Percentiles rank a stretch among this genome's conserved stretches.
Evolutionary conservation across 2,329 filamentous ascomycete species (phyloP).

Genomic region (Aspergillus sp.): DNA sequence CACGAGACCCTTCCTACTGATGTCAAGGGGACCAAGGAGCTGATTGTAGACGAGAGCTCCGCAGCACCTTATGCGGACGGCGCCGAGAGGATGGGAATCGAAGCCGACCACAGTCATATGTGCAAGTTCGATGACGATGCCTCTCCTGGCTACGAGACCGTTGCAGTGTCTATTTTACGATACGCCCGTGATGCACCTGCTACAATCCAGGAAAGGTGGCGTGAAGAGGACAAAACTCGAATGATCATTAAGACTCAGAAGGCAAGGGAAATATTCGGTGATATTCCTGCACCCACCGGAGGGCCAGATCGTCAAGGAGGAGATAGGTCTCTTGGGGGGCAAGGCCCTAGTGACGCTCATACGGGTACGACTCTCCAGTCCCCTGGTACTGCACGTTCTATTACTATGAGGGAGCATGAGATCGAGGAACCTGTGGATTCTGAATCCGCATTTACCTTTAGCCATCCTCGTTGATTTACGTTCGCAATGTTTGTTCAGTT

Average conservation of each 20-base stretch:
- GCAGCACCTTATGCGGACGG: conserved; percentile 69
- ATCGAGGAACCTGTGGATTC: conserved; percentile 36
- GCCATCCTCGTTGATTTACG: conserved; percentile 2
- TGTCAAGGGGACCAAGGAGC: conserved; percentile 59
- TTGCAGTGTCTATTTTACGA: conserved; percentile 49
- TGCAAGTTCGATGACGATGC: conserved; percentile 67
- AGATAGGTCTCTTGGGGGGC: background rate
- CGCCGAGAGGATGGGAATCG: conserved; percentile 72
- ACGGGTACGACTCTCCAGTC: conserved; percentile 26
- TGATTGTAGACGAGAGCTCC: conserved; percentile 70
- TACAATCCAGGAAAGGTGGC: conserved; percentile 59
- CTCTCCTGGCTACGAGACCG: conserved; percentile 64
- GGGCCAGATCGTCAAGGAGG: conserved; percentile 6
- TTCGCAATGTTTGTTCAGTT: background rate
- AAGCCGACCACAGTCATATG: conserved; percentile 70
- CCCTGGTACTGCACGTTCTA: conserved; percentile 20
- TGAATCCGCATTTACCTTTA: conserved; percentile 8
- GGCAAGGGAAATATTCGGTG: conserved; percentile 38
- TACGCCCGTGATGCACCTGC: conserved; percentile 54
- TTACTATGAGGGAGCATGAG: conserved; percentile 37
- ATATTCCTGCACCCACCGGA: conserved; percentile 10
- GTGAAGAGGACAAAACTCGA: conserved; percentile 52
- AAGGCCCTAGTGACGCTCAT: background rate
- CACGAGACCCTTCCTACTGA: conserved; percentile 74
- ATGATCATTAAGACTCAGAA: conserved; percentile 34